Evolutionary conservation across 148 eudicot genomes (phyloP).

Genomic region (Nyssa sinensis): DNA sequence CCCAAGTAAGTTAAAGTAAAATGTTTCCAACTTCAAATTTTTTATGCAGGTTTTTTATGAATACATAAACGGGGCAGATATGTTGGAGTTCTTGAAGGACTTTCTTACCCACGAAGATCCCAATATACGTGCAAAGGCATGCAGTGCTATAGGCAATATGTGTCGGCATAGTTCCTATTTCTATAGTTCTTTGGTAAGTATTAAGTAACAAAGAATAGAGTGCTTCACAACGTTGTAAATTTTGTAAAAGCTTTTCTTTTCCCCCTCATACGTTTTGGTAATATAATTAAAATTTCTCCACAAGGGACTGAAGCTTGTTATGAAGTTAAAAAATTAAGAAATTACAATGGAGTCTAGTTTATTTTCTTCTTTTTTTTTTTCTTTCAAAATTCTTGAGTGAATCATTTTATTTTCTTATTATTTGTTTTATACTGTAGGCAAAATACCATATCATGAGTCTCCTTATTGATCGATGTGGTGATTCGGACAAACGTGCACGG

Average conservation of each 20-base stretch:
- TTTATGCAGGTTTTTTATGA: constrained; percentile 81
- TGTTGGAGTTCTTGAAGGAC: constrained; percentile 62
- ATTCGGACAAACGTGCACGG: constrained; percentile 82
- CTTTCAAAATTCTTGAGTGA: background rate
- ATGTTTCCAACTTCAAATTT: constrained; percentile 1
- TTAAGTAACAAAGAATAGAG: constrained; percentile 14
- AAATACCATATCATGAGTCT: constrained; percentile 58
- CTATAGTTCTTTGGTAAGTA: constrained; percentile 71
- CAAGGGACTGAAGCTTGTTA: background rate
- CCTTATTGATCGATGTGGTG: constrained; percentile 83
- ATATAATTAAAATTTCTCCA: background rate
- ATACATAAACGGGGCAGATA: constrained; percentile 66
- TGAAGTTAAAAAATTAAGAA: too few species aligned
- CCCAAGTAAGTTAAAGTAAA: background rate
- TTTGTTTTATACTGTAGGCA: constrained; percentile 44
- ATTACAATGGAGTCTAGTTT: too few species aligned
- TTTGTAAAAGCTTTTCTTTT: background rate
- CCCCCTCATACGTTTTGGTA: background rate
- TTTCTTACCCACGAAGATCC: constrained; percentile 81
- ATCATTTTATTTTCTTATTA: background rate
- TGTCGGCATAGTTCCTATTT: constrained; percentile 93
- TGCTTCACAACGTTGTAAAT: constrained; percentile 3
- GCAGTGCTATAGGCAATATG: constrained; percentile 94
- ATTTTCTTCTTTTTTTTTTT: too few species aligned
- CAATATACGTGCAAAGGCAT: constrained; percentile 76